A percentile compares a stretch with the other conserved stretches of the same genome.
Evolutionary conservation across 2,329 filamentous ascomycete species (phyloP).

Genomic region (Hypoxylon sp.): DNA sequence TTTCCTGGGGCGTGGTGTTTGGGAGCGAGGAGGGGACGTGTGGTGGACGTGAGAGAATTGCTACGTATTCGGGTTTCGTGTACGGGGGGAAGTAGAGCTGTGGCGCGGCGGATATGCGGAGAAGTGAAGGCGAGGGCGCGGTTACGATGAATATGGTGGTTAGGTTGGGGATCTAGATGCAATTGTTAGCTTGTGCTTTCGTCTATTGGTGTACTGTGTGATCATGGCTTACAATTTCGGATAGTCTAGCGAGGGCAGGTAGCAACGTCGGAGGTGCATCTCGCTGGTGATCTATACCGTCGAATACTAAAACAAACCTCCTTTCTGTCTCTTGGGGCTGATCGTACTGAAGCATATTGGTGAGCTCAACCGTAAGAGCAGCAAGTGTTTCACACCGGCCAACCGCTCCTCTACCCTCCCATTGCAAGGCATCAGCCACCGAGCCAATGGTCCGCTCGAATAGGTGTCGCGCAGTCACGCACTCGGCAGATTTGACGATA

Average conservation of each 20-base stretch:
- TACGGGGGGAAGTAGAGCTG: slow-evolving; percentile 88
- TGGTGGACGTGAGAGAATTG: slow-evolving; percentile 67
- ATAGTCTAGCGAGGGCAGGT: slow-evolving; percentile 80
- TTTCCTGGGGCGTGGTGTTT: slow-evolving; percentile 63
- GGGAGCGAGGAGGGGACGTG: slow-evolving; percentile 56
- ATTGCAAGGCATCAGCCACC: slow-evolving; percentile 61
- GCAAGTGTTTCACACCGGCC: slow-evolving; percentile 82
- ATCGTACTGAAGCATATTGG: slow-evolving; percentile 64
- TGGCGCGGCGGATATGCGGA: slow-evolving; percentile 70
- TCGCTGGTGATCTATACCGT: slow-evolving; percentile 84
- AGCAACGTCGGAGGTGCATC: slow-evolving; percentile 82
- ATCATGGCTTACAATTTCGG: slow-evolving; percentile 80
- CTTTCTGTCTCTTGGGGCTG: slow-evolving; percentile 44
- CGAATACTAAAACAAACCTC: slow-evolving; percentile 84
- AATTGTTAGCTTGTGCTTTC: too few species aligned
- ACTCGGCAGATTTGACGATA: slow-evolving; percentile 75
- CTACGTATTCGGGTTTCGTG: slow-evolving; percentile 78
- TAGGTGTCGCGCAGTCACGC: slow-evolving; percentile 79
- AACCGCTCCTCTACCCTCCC: slow-evolving; percentile 54
- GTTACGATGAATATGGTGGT: slow-evolving; percentile 69
- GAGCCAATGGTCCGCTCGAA: slow-evolving; percentile 74
- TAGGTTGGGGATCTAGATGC: slow-evolving; percentile 78
- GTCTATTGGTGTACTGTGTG: too few species aligned
- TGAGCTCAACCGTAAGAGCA: slow-evolving; percentile 76
- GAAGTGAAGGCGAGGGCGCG: slow-evolving; percentile 59